phyloP scores from a whole-genome alignment of 2,329 filamentous ascomycete genomes.

The Sclerotinia nivalis region DNA sequence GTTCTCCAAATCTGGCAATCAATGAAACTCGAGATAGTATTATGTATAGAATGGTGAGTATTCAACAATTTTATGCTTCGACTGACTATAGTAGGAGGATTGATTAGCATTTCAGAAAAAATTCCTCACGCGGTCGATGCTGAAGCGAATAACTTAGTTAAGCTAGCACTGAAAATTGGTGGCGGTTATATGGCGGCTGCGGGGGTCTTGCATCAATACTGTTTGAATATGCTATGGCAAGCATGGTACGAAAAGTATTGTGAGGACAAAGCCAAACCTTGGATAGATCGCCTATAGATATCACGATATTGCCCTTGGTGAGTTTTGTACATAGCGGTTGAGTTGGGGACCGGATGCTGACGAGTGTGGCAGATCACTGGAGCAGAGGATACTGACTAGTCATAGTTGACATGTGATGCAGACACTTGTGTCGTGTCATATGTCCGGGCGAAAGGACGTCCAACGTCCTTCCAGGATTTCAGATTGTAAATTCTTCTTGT shows the following conservation, averaged over 20 bases:
- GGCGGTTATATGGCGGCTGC: not conserved
- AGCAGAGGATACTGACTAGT: not conserved
- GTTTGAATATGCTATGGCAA: not conserved
- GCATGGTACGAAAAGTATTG: not conserved
- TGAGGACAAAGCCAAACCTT: not conserved
- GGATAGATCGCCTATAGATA: not conserved
- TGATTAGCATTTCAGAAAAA: not conserved
- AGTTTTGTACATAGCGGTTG: not conserved
- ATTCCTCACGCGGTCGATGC: not conserved
- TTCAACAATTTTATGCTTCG: not conserved
- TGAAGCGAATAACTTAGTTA: slow-evolving; percentile 1
- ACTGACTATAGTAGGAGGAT: not conserved
- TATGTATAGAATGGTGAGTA: not conserved
- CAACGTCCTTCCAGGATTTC: not conserved
- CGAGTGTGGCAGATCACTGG: not conserved
- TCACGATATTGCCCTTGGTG: not conserved
- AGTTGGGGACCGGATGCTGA: not conserved
- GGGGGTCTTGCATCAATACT: not conserved
- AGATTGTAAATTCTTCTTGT: fast-evolving
- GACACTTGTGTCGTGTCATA: not conserved
- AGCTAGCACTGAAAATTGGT: not conserved
- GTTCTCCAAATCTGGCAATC: not conserved
- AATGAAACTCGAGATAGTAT: not conserved
- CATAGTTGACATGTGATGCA: not conserved
- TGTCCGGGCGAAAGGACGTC: not conserved